A percentile compares a stretch with the other conserved stretches of the same genome.
Evolutionary conservation across 495 filamentous ascomycete genomes (phyloP).

Genomic region (Penicillium tannophilum): DNA sequence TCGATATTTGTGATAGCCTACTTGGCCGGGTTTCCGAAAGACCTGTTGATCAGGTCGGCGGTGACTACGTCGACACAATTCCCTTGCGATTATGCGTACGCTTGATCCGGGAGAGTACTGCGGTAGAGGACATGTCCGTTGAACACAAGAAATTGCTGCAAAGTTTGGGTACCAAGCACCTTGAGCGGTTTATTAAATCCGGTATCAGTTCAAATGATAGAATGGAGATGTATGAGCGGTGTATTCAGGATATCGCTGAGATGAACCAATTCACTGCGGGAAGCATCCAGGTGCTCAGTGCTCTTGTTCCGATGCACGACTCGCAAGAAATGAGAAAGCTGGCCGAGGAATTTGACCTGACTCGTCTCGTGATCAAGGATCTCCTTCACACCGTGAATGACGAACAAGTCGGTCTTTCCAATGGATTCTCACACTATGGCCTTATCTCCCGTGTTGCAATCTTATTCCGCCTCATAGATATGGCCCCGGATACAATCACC

Average conservation of each 20-base stretch:
- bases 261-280: conserved; percentile 60
- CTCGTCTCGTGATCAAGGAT: conserved; percentile 53
- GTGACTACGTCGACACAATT: conserved; percentile 36
- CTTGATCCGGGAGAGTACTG: conserved; percentile 65
- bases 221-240: conserved; percentile 56
- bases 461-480: conserved; percentile 56
- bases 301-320: conserved; percentile 52
- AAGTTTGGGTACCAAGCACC: conserved; percentile 59
- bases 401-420: conserved; percentile 39
- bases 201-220: conserved; percentile 53
- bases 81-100: conserved; percentile 60
- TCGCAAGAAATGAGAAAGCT: conserved; percentile 53
- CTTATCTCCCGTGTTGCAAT: conserved; percentile 59
- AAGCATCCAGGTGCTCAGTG: conserved; percentile 70
- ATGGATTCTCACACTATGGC: conserved; percentile 38
- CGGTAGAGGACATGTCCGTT: conserved; percentile 36
- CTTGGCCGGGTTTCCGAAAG: conserved; percentile 41
- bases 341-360: conserved; percentile 55
- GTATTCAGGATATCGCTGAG: conserved; percentile 59
- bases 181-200: conserved; percentile 52
- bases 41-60: conserved; percentile 23
- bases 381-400: conserved; percentile 47
- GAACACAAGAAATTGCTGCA: conserved; percentile 50
- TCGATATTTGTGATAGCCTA: conserved; percentile 46
- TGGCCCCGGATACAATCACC: conserved; percentile 61